phyloP scores from a whole-genome alignment of 352 stramenopile genomes.

The Aphanomyces euteiches region DNA sequence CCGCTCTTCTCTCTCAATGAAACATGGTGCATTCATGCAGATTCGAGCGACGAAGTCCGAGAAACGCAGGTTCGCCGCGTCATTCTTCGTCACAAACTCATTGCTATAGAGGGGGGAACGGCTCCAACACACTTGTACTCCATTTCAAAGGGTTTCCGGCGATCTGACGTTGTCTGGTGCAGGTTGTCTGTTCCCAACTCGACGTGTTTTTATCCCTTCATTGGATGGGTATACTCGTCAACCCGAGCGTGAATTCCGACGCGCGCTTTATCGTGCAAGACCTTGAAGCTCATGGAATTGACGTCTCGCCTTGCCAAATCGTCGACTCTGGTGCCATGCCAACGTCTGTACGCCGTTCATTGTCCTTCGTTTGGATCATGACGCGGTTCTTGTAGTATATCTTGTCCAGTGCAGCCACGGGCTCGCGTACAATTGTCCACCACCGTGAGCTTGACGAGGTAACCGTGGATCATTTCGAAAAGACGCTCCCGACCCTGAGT shows the following conservation, averaged over 20 bases:
- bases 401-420: conserved; percentile 5
- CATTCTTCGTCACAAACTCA: background rate
- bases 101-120: conserved; percentile 15
- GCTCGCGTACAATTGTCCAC: conserved; percentile 22
- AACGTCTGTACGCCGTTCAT: conserved; percentile 7
- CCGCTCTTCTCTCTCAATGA: background rate
- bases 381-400: background rate
- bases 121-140: conserved; percentile 14
- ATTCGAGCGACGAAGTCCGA: background rate
- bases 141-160: background rate
- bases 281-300: background rate
- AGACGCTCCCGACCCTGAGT: background rate
- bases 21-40: background rate
- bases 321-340: background rate
- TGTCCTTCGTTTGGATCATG: background rate
- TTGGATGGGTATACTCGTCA: conserved; percentile 13
- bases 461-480: conserved; percentile 4
- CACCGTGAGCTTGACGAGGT: conserved; percentile 10
- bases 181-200: conserved; percentile 12
- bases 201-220: background rate
- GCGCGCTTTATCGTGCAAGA: conserved; percentile 15
- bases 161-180: background rate
- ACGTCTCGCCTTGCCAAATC: conserved; percentile 5
- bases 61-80: background rate
- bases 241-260: background rate